These are phyloP conservation scores for Pseudogymnoascus sp. DNA, from an alignment of 2,329 filamentous ascomycete species.

Conservation along the genomic window DNA sequence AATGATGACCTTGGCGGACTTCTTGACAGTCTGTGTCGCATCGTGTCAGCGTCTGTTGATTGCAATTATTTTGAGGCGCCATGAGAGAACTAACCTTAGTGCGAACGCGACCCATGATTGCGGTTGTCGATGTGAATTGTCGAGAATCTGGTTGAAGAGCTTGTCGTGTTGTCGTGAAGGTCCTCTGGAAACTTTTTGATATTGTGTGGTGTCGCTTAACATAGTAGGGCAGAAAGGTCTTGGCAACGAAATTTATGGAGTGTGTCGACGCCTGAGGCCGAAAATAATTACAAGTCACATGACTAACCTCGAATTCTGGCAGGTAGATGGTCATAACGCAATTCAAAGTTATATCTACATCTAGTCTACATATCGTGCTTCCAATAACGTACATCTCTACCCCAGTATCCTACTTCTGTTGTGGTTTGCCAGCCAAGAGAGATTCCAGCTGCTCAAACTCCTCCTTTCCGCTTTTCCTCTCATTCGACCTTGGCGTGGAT, in stretches of 20 bases:
- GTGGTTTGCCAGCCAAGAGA: conserved; percentile 1
- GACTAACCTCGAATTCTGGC: not conserved
- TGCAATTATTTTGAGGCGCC: conserved; percentile 19
- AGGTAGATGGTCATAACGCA: not conserved
- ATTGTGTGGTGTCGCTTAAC: conserved; percentile 5
- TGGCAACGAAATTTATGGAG: not conserved
- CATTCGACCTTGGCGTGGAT: not conserved
- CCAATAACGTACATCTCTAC: not conserved
- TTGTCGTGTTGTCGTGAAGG: conserved; percentile 3
- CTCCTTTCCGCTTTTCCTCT: not conserved
- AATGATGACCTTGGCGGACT: conserved; percentile 98
- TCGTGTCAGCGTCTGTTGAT: conserved; percentile 6
- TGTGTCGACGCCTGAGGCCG: not conserved
- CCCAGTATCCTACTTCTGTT: not conserved
- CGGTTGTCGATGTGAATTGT: conserved; percentile 22
- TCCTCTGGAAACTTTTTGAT: not conserved
- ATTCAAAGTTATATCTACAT: conserved; percentile 8
- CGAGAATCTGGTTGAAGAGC: conserved; percentile 11
- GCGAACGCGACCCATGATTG: conserved; percentile 36
- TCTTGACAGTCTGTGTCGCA: conserved; percentile 55
- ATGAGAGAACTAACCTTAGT: conserved; percentile 31
- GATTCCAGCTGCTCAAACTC: conserved; percentile 7
- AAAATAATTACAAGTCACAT: not conserved
- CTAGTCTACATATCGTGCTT: conserved; percentile 1
- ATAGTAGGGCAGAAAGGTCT: conserved; percentile 2